phyloP scores from a whole-genome alignment of 257 asterid genomes.

The Gardenia jasminoides region DNA sequence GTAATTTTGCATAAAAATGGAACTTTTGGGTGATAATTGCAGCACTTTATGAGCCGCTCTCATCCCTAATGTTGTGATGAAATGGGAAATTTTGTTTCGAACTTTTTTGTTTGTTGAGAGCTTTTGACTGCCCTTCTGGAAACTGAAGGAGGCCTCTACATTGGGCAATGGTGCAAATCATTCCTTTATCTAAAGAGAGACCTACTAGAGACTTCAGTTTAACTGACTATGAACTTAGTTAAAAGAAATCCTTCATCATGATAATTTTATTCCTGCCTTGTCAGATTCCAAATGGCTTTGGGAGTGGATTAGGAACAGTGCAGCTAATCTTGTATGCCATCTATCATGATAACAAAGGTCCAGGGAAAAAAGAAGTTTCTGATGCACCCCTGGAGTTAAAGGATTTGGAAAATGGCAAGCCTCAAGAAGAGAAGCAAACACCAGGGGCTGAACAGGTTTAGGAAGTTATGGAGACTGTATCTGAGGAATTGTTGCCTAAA shows the following conservation, averaged over 20 bases:
- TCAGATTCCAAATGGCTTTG: slow-evolving; percentile 85
- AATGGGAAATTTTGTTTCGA: not conserved
- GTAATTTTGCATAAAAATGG: not conserved
- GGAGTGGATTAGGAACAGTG: slow-evolving; percentile 61
- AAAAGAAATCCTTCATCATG: not conserved
- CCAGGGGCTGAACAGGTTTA: slow-evolving; percentile 39
- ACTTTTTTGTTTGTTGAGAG: not conserved
- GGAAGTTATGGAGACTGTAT: not conserved
- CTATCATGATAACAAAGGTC: slow-evolving; percentile 56
- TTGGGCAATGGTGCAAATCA: not conserved
- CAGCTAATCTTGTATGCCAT: slow-evolving; percentile 71
- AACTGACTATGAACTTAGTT: not conserved
- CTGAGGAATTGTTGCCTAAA: not conserved
- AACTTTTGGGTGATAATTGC: not conserved
- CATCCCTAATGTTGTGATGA: not conserved
- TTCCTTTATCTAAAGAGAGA: not conserved
- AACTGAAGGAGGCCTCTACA: not conserved
- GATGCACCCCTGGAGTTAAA: slow-evolving; percentile 27
- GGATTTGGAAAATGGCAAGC: slow-evolving; percentile 24
- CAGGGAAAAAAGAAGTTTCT: slow-evolving; percentile 17
- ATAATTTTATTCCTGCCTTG: not conserved
- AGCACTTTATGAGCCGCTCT: not conserved
- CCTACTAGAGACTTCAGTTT: not conserved
- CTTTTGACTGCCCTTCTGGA: not conserved
- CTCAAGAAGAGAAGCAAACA: slow-evolving; percentile 26